These are phyloP conservation scores for Eucalyptus sp. DNA, from an alignment of 345 rosid species.

Conservation along the genomic window DNA sequence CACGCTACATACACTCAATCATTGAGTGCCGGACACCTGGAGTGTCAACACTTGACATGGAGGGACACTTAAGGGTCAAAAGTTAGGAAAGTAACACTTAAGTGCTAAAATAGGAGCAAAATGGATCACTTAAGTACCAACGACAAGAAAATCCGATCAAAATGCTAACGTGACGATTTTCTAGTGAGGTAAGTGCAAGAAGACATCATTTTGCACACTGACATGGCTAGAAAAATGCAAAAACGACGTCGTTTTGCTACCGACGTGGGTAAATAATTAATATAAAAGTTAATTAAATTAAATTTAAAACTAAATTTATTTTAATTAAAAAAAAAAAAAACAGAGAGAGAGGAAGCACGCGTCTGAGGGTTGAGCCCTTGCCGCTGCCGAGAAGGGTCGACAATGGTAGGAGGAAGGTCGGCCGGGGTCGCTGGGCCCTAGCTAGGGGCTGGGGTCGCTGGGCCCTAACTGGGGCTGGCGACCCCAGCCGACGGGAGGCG, in stretches of 20 bases:
- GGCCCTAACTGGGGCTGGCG: accelerated
- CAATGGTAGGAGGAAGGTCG: accelerated
- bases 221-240: too few relatives aligned
- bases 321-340: too few relatives aligned
- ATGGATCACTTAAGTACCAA: too few relatives aligned
- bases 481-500: accelerated
- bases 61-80: too few relatives aligned
- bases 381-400: accelerated
- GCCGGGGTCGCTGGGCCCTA: accelerated
- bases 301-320: too few relatives aligned
- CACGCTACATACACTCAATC: neutral
- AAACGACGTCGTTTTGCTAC: accelerated
- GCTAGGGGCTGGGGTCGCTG: accelerated
- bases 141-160: accelerated
- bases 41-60: too few relatives aligned
- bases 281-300: too few relatives aligned
- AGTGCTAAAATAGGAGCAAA: too few relatives aligned
- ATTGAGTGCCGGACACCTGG: accelerated
- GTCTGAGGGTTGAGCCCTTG: accelerated
- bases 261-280: too few relatives aligned
- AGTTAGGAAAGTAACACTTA: too few relatives aligned
- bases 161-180: accelerated
- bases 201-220: accelerated
- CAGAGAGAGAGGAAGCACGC: too few relatives aligned
- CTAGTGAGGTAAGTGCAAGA: accelerated